These are phyloP conservation scores for Lentinula lateritia DNA, from an alignment of 768 basidiomycete genomes.

Conservation along the genomic window DNA sequence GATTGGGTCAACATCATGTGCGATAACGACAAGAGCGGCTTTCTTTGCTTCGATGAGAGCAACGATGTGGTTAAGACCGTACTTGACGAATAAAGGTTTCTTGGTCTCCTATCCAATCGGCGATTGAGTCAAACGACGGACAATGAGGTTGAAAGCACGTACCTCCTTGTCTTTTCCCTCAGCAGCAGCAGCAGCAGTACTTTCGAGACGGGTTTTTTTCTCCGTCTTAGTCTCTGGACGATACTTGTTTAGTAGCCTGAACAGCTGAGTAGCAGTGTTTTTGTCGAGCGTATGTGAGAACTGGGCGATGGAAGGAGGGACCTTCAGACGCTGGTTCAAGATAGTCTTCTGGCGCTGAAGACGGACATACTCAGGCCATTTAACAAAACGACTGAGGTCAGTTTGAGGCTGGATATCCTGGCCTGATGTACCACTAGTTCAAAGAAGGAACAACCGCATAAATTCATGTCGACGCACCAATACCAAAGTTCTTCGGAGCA, in stretches of 20 bases:
- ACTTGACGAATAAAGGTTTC: constrained; percentile 95
- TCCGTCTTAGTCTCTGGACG: constrained; percentile 89
- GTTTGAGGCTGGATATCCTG: constrained; percentile 88
- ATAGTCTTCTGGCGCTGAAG: constrained; percentile 99
- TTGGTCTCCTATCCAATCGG: constrained; percentile 32
- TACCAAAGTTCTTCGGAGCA: constrained; percentile 88
- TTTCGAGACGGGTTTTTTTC: constrained; percentile 90
- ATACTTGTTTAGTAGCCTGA: constrained; percentile 98
- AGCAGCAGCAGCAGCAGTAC: constrained; percentile 70
- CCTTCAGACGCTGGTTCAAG: constrained; percentile 96
- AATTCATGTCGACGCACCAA: constrained; percentile 51
- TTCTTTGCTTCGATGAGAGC: constrained; percentile 98
- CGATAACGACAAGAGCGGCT: constrained; percentile 91
- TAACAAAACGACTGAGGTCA: constrained; percentile 82
- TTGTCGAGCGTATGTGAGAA: constrained; percentile 97
- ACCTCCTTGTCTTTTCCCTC: constrained; percentile 70
- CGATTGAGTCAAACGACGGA: too few species aligned
- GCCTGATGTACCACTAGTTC: constrained; percentile 42
- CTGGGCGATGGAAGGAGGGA: constrained; percentile 96
- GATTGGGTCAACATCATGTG: constrained; percentile 98
- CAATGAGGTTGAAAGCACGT: not conserved
- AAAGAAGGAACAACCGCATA: not conserved
- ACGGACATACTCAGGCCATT: constrained; percentile 80
- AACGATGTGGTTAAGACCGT: constrained; percentile 95
- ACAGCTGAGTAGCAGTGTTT: constrained; percentile 97